Evolutionary conservation across 305 asterid genomes (phyloP).

Genomic region (Solanum hybrid): DNA sequence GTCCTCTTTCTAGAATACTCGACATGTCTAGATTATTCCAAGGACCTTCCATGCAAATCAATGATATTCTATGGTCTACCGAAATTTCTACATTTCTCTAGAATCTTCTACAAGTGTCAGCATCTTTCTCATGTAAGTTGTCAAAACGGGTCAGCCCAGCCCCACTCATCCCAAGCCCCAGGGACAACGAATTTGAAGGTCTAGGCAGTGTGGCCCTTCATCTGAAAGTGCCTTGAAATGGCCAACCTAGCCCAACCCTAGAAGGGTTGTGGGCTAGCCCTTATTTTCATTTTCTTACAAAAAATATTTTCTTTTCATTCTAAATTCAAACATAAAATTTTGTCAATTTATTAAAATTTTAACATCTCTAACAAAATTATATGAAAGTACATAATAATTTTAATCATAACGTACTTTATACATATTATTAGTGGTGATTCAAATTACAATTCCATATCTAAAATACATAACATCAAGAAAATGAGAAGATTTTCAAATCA

Average conservation of each 20-base stretch:
- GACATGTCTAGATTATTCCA: neutral
- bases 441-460: neutral
- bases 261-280: neutral
- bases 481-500: neutral
- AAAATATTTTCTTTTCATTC: neutral
- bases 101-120: neutral
- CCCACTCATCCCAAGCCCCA: neutral
- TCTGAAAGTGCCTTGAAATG: neutral
- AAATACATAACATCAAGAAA: neutral
- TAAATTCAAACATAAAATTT: neutral
- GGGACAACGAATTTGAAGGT: neutral
- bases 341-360: too few species aligned
- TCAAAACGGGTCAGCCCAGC: neutral
- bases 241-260: neutral
- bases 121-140: neutral
- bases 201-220: neutral
- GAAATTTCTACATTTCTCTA: too few species aligned
- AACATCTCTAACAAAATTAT: neutral
- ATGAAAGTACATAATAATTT: neutral
- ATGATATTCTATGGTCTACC: neutral
- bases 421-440: neutral
- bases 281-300: neutral
- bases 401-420: too few species aligned
- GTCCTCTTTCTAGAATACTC: neutral
- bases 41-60: neutral